These are phyloP conservation scores for Mycena maculata DNA, from an alignment of 768 basidiomycete genomes.

Conservation along the genomic window DNA sequence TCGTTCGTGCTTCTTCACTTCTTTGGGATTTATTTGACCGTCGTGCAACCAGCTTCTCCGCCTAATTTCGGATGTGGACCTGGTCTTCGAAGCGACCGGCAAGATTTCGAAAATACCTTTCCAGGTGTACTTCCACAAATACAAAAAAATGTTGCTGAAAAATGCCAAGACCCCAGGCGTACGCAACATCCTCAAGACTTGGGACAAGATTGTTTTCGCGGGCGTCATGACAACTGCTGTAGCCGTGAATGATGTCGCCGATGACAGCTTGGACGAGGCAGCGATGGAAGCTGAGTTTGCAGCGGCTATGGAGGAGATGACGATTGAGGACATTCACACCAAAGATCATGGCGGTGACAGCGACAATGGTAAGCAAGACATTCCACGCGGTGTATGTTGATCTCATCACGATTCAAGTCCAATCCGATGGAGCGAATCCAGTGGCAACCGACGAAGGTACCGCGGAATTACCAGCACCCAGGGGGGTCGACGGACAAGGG, in stretches of 20 bases:
- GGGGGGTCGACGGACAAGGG: too few species aligned
- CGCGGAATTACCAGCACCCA: too few species aligned
- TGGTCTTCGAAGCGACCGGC: not conserved
- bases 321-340: not conserved
- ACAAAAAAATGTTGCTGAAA: slow-evolving; percentile 1
- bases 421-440: too few species aligned
- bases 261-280: not conserved
- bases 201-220: not conserved
- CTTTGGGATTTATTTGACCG: not conserved
- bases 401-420: too few species aligned
- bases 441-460: too few species aligned
- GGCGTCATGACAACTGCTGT: not conserved
- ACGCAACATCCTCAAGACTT: not conserved
- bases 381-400: too few species aligned
- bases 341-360: too few species aligned
- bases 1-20: not conserved
- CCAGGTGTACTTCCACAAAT: not conserved
- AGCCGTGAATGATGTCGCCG: not conserved
- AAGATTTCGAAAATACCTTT: not conserved
- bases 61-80: not conserved
- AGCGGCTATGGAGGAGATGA: not conserved
- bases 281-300: not conserved
- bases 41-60: not conserved
- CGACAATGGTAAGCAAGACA: too few species aligned
- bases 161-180: not conserved